Evolutionary conservation across 1,284 basidiomycete genomes (phyloP), one percentile per base, ranked within the genome.

Genomic region (Peniophora sp.): DNA sequence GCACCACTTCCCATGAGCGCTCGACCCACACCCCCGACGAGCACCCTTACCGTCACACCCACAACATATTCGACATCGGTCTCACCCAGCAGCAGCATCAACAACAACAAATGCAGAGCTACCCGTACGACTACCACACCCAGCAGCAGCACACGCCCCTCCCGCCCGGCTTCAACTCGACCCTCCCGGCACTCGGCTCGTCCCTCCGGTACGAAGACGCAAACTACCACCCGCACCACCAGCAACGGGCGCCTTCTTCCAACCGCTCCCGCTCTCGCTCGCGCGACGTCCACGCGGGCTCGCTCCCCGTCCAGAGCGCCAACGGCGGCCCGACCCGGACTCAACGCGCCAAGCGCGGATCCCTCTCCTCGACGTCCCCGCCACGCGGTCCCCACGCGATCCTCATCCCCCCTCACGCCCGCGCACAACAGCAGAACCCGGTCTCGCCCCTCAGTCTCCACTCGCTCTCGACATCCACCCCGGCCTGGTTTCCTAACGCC

Each of bases 41-140:
- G 19, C 52, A 58, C 38, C 38, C 23, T 12, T 50, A 58, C 34
- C 49, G 53, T 27, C 41, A 55, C 56, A 59, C 70, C 3, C 84
- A 85, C 70, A 83, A 84, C 66, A 85, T 87, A 60, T 87, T 86
- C 49, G 84, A 87, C 65, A 80, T 85, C 63, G 74, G 74, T 50
- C 27, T 32, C 27, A 74, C 75, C 1, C 72, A 54, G 14, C 51
- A 53, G 39, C 58, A 61, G 1, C 54, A 55, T 14, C 57, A 56
- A 27, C 58, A 55, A 51, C 38, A 45, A 52, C 57, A 55, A 48
- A 49, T 55, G 35, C 53, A 24, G 54, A 54, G 47, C 52, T 32
- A 32, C 27, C 27, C 27, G 27, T 32, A 32, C 27, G 27, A 32
- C 27, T 32, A 32, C 27, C 58, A 52, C 45, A 46, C 47, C 22